phyloP scores from a whole-genome alignment of 108 stramenopile species.

The Aurantiochytrium sp. region DNA sequence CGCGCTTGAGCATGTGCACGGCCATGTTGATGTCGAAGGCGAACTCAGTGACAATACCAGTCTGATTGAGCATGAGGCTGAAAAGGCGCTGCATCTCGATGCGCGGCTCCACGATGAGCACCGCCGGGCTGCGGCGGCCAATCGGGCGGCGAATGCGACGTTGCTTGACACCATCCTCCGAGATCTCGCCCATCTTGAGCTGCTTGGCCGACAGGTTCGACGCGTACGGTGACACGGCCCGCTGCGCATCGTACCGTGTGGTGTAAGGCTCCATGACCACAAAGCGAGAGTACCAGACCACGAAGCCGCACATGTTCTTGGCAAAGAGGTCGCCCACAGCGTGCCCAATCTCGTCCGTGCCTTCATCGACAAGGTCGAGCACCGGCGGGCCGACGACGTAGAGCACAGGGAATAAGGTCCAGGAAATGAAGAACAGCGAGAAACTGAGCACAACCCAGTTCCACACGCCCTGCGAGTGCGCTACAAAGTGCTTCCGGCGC shows the following conservation, averaged over 20 bases:
- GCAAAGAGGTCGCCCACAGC: background rate
- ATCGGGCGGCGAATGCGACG: background rate
- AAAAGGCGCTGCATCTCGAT: constrained; percentile 29
- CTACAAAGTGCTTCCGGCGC: background rate
- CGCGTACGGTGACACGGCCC: background rate
- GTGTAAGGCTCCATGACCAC: background rate
- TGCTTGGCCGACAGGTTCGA: background rate
- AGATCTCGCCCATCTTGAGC: background rate
- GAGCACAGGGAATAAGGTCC: background rate
- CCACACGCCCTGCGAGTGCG: background rate
- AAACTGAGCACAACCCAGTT: background rate
- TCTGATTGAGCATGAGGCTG: background rate
- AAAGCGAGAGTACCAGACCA: constrained; percentile 8
- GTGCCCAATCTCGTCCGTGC: background rate
- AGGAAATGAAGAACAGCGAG: background rate
- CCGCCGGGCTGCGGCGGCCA: background rate
- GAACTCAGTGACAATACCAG: background rate
- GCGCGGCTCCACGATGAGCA: constrained; percentile 18
- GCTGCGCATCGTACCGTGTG: background rate
- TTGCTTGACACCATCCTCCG: background rate
- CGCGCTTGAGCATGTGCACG: constrained; percentile 22
- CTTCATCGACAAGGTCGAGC: background rate
- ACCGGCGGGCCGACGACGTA: background rate
- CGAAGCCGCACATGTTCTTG: constrained; percentile 10
- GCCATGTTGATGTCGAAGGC: background rate